Evolutionary conservation across 805 yeast species (phyloP).

Genomic region (Candida krabiensis): DNA sequence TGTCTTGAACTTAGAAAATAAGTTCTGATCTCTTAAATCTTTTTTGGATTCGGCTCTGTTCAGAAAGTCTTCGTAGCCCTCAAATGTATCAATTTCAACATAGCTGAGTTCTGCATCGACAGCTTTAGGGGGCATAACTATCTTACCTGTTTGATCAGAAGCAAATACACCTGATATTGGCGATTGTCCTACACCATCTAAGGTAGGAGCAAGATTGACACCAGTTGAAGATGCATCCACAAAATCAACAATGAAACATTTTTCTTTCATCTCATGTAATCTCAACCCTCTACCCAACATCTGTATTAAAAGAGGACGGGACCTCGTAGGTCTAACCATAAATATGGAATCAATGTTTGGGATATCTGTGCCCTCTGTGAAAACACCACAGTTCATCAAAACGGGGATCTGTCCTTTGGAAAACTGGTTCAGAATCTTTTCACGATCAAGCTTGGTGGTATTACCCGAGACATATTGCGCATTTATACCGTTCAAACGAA

Average conservation of each 20-base stretch:
- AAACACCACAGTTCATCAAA: constrained; percentile 81
- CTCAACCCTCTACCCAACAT: constrained; percentile 93
- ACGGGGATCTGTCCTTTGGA: constrained; percentile 64
- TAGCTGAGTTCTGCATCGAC: constrained; percentile 22
- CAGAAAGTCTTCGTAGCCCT: constrained; percentile 28
- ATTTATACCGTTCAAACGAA: constrained; percentile 59
- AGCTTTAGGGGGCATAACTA: background rate
- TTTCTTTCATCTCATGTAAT: constrained; percentile 54
- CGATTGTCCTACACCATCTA: constrained; percentile 20
- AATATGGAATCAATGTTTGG: constrained; percentile 84
- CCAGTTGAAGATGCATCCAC: constrained; percentile 52
- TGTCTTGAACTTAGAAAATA: constrained; percentile 11
- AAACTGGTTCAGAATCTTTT: constrained; percentile 54
- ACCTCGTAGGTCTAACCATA: constrained; percentile 77
- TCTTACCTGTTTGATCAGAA: constrained; percentile 1
- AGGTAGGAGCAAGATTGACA: constrained; percentile 23
- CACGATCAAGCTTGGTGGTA: constrained; percentile 55
- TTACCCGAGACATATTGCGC: constrained; percentile 73
- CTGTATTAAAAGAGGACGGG: constrained; percentile 69
- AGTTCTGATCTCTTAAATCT: constrained; percentile 11
- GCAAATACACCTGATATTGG: constrained; percentile 17
- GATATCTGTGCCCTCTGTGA: constrained; percentile 94
- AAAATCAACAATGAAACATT: constrained; percentile 77
- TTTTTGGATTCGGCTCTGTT: constrained; percentile 14
- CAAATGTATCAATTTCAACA: constrained; percentile 29